Conservation (phyloP, 192 early-diverging fungal genomes). For the Backusella westeae region DNA sequence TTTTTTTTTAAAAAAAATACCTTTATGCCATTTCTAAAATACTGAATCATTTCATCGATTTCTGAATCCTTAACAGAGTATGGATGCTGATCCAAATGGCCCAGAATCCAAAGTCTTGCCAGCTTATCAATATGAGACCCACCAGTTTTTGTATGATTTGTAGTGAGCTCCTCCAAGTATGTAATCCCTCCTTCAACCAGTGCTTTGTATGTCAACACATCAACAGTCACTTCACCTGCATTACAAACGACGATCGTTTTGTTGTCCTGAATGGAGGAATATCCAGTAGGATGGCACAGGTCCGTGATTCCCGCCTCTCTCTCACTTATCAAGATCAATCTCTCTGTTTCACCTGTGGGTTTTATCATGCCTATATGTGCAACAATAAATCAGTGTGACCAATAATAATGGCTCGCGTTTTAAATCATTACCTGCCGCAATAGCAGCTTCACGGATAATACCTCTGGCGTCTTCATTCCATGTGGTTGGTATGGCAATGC, state of each 20-base stretch:
- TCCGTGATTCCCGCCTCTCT: slow-evolving; percentile 32
- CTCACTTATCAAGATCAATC: slow-evolving; percentile 31
- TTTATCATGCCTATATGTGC: slow-evolving; percentile 20
- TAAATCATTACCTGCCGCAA: slow-evolving; percentile 28
- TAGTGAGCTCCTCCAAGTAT: slow-evolving; percentile 41
- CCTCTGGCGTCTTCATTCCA: slow-evolving; percentile 46
- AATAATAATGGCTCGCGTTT: neutral
- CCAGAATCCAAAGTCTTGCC: slow-evolving; percentile 27
- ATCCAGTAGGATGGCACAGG: slow-evolving; percentile 34
- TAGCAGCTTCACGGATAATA: slow-evolving; percentile 42
- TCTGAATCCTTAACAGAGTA: neutral
- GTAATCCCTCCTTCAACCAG: slow-evolving; percentile 7
- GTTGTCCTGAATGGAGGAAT: slow-evolving; percentile 28
- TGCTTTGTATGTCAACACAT: slow-evolving; percentile 48
- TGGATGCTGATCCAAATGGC: slow-evolving; percentile 32
- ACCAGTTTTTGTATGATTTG: slow-evolving; percentile 36
- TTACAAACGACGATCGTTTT: slow-evolving; percentile 48
- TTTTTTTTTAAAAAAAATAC: neutral
- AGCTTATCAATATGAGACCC: slow-evolving; percentile 43
- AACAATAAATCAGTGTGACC: neutral
- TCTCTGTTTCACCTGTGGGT: slow-evolving; percentile 38
- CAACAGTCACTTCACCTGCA: slow-evolving; percentile 46
- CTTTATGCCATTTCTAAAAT: slow-evolving; percentile 30
- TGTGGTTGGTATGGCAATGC: slow-evolving; percentile 46
- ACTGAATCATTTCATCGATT: slow-evolving; percentile 25